These are phyloP conservation scores for Aspergillus sp. DNA, from an alignment of 2,329 filamentous ascomycete genomes.

Conservation along the genomic window DNA sequence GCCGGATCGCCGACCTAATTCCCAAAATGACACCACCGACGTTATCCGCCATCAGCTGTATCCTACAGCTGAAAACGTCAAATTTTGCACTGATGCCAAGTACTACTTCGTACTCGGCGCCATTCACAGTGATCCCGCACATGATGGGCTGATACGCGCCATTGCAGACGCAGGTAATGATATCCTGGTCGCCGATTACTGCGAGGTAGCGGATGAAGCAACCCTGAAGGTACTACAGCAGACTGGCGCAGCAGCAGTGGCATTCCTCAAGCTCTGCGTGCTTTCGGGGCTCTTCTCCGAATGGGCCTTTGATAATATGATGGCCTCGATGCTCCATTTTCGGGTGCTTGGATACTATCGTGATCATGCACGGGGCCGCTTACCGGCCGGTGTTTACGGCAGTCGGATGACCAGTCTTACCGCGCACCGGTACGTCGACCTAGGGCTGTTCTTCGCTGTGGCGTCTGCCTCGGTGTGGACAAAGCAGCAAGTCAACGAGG, in stretches of 20 bases:
- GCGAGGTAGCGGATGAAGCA: constrained; percentile 12
- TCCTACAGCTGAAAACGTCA: constrained; percentile 23
- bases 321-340: constrained; percentile 22
- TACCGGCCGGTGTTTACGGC: constrained; percentile 19
- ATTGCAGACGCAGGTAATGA: constrained; percentile 28
- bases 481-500: constrained; percentile 11
- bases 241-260: constrained; percentile 21
- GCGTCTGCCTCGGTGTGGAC: constrained; percentile 20
- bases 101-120: constrained; percentile 74
- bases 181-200: constrained; percentile 12
- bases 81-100: constrained; percentile 42
- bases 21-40: constrained; percentile 10
- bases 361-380: constrained; percentile 15
- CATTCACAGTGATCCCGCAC: constrained; percentile 10
- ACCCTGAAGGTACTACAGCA: constrained; percentile 18
- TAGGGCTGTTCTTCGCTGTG: constrained; percentile 18
- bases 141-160: constrained; percentile 20
- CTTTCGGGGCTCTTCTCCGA: constrained; percentile 14
- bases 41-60: constrained; percentile 17
- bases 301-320: constrained; percentile 19
- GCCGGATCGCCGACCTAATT: constrained; percentile 11
- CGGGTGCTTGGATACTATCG: constrained; percentile 24
- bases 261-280: constrained; percentile 25
- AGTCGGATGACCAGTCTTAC: constrained; percentile 22
- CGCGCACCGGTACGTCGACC: constrained; percentile 22